These are phyloP conservation scores for Urochloa ruziziensis DNA, from an alignment of 176 grass and related monocot genomes.

Conservation along the genomic window DNA sequence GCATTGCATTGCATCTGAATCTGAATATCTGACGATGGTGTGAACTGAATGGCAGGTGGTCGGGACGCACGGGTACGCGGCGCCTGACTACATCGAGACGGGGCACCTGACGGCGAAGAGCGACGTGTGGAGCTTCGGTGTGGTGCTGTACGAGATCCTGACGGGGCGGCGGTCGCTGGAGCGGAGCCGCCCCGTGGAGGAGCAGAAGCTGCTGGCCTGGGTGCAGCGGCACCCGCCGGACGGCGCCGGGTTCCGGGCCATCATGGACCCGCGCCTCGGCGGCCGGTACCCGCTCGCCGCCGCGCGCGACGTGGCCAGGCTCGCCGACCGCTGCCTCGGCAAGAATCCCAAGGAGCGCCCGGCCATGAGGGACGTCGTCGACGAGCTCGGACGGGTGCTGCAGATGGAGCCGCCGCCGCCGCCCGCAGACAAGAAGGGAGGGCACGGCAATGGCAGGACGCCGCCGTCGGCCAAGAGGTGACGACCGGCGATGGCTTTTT, in stretches of 20 bases:
- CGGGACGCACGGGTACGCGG: slow-evolving; percentile 86
- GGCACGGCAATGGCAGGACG: neutral
- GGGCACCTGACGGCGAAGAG: slow-evolving; percentile 81
- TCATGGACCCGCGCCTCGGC: slow-evolving; percentile 77
- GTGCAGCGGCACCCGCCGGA: slow-evolving; percentile 51
- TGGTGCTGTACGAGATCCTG: slow-evolving; percentile 86
- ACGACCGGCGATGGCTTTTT: neutral
- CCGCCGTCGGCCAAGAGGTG: slow-evolving; percentile 16
- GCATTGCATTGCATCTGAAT: neutral
- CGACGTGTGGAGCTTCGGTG: slow-evolving; percentile 91
- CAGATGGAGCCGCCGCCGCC: slow-evolving; percentile 40
- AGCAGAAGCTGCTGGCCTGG: slow-evolving; percentile 86
- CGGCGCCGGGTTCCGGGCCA: slow-evolving; percentile 41
- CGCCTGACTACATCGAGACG: slow-evolving; percentile 95
- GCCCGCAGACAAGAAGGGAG: neutral
- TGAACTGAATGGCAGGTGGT: slow-evolving; percentile 43
- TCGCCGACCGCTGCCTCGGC: slow-evolving; percentile 70
- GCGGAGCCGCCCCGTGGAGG: slow-evolving; percentile 46
- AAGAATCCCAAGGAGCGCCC: slow-evolving; percentile 79
- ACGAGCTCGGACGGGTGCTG: slow-evolving; percentile 50
- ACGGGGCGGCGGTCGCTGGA: slow-evolving; percentile 75
- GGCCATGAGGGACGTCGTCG: slow-evolving; percentile 55
- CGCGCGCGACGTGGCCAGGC: slow-evolving; percentile 54
- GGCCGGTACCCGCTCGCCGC: slow-evolving; percentile 53
- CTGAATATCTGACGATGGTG: neutral